Conservation (phyloP, 2,329 filamentous ascomycete genomes). For the Fusarium torulosum region DNA sequence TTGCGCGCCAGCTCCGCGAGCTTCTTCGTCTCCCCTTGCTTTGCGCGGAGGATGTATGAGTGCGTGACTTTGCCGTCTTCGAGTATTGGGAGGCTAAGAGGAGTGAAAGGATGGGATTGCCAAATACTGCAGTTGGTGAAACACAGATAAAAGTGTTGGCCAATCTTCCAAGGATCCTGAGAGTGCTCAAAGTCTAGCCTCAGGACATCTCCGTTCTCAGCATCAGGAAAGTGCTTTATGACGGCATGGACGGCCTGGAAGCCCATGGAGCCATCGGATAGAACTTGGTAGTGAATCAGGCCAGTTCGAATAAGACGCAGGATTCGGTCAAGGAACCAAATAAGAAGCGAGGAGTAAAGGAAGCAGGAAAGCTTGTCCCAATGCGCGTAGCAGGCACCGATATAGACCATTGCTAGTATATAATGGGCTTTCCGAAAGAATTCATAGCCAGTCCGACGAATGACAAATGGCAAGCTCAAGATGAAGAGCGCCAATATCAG, state of each 20-base stretch:
- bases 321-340: neutral
- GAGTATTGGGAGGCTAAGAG: neutral
- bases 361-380: constrained; percentile 3
- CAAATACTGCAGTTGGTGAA: constrained; percentile 3
- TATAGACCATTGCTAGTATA: neutral
- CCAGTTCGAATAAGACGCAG: neutral
- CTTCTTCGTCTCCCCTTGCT: neutral
- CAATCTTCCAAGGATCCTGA: neutral
- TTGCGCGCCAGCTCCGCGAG: neutral
- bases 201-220: neutral
- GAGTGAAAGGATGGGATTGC: neutral
- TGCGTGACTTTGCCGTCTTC: neutral
- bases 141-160: neutral
- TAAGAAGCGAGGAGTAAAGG: neutral
- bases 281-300: neutral
- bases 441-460: constrained; percentile 1
- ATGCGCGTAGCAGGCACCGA: neutral
- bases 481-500: neutral
- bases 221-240: neutral
- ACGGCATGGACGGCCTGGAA: neutral
- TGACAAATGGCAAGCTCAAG: neutral
- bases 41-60: constrained; percentile 1
- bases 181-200: neutral
- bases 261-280: neutral
- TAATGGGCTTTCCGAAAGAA: constrained; percentile 8